phyloP scores from a whole-genome alignment of 225 moss, liverwort and hornwort species.

The Bryoerythrophyllum caledonicum region DNA sequence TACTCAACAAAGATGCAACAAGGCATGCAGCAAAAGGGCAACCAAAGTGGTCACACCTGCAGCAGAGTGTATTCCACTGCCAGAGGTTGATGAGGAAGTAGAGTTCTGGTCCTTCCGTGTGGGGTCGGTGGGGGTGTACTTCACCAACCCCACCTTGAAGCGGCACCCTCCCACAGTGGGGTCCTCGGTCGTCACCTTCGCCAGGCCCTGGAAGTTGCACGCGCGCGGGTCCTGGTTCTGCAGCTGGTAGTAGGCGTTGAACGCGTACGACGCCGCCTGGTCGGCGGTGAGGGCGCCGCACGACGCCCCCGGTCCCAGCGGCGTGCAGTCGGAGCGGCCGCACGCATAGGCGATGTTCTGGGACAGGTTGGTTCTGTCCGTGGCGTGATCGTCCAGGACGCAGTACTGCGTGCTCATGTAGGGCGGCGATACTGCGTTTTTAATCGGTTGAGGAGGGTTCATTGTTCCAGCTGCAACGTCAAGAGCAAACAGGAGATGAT shows the following conservation, averaged over 20 bases:
- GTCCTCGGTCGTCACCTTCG: slow-evolving; percentile 28
- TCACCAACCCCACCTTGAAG: slow-evolving; percentile 40
- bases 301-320: slow-evolving; percentile 33
- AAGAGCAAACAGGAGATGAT: too few relatives aligned
- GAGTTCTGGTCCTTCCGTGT: too few relatives aligned
- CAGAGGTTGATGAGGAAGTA: too few relatives aligned
- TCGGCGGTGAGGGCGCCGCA: slow-evolving; percentile 30
- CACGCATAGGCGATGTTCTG: slow-evolving; percentile 49
- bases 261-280: slow-evolving; percentile 48
- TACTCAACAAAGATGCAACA: too few relatives aligned
- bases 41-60: too few relatives aligned
- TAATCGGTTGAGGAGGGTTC: slow-evolving; percentile 21
- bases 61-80: too few relatives aligned
- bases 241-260: slow-evolving; percentile 56
- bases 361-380: slow-evolving; percentile 38
- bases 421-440: slow-evolving; percentile 36
- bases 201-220: slow-evolving; percentile 48
- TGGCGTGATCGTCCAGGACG: slow-evolving; percentile 26
- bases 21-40: too few relatives aligned
- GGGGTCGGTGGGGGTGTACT: not conserved
- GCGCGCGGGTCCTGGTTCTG: slow-evolving; percentile 54
- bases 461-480: slow-evolving; percentile 30
- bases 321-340: slow-evolving; percentile 49
- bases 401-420: slow-evolving; percentile 46
- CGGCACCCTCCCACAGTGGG: slow-evolving; percentile 42